Conservation (phyloP, 495 filamentous ascomycete genomes). For the Hyaloscypha finlandica region DNA sequence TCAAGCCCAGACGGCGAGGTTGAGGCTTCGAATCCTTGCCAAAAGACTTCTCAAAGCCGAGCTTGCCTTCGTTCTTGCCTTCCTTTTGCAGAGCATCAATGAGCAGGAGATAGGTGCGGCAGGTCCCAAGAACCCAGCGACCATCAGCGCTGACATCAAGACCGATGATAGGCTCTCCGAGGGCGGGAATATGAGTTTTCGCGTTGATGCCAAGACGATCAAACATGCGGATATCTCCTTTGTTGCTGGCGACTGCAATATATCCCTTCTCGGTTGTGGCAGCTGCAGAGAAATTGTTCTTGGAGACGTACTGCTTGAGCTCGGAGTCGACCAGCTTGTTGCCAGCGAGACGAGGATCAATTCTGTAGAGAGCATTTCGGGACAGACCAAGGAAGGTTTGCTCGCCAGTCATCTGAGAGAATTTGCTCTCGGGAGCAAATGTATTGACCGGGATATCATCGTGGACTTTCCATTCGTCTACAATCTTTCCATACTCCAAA, state of each 20-base stretch:
- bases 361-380: slow-evolving; percentile 86
- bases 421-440: slow-evolving; percentile 96
- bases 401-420: slow-evolving; percentile 93
- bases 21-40: slow-evolving; percentile 91
- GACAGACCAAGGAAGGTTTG: slow-evolving; percentile 94
- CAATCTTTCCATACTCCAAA: slow-evolving; percentile 96
- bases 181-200: slow-evolving; percentile 93
- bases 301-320: slow-evolving; percentile 92
- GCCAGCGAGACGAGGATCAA: slow-evolving; percentile 88
- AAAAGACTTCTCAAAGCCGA: slow-evolving; percentile 94
- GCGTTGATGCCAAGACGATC: slow-evolving; percentile 96
- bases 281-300: slow-evolving; percentile 93
- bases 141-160: slow-evolving; percentile 94
- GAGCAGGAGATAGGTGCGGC: slow-evolving; percentile 90
- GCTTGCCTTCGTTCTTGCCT: slow-evolving; percentile 95
- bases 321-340: slow-evolving; percentile 91
- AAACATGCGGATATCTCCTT: slow-evolving; percentile 96
- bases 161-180: slow-evolving; percentile 93
- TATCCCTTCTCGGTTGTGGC: slow-evolving; percentile 96
- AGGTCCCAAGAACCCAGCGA: slow-evolving; percentile 92
- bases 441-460: slow-evolving; percentile 91
- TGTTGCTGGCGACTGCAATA: slow-evolving; percentile 93
- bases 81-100: slow-evolving; percentile 88
- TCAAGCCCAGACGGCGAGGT: slow-evolving; percentile 84
- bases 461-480: slow-evolving; percentile 99